Evolutionary conservation across 208 protist species (phyloP).

Genomic region (Acanthamoeba divionensis): DNA sequence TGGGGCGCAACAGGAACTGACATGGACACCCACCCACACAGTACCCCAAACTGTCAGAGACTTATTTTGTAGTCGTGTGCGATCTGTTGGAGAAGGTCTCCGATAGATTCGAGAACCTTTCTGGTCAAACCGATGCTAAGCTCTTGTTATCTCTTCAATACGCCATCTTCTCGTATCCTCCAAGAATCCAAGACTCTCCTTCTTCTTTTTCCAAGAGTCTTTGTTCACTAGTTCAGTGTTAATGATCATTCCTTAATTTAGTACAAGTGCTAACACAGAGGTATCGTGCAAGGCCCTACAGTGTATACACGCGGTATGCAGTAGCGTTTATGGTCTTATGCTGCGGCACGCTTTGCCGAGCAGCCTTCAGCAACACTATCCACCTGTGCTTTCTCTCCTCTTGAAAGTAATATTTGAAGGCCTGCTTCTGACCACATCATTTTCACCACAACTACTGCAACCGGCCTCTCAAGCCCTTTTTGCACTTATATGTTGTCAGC

Average conservation of each 20-base stretch:
- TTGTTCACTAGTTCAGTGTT: neutral
- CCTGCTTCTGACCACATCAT: too few species aligned
- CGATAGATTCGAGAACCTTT: neutral
- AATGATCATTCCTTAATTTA: too few species aligned
- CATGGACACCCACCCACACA: too few species aligned
- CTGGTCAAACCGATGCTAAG: neutral
- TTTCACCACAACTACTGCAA: neutral
- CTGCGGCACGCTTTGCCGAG: too few species aligned
- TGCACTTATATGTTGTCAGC: neutral
- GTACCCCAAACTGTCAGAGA: neutral
- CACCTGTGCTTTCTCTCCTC: too few species aligned
- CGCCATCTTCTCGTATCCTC: conserved; percentile 41
- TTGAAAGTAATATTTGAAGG: too few species aligned
- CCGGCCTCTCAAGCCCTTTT: conserved; percentile 18
- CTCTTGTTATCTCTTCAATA: conserved; percentile 8
- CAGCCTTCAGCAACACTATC: too few species aligned
- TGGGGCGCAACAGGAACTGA: too few species aligned
- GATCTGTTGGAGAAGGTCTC: conserved; percentile 14
- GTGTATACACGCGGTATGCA: too few species aligned
- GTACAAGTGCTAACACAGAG: too few species aligned
- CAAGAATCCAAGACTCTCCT: neutral
- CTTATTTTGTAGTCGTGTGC: conserved; percentile 15
- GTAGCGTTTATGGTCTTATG: too few species aligned
- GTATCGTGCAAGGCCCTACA: too few species aligned
- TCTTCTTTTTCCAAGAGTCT: neutral